Conservation (phyloP, 306 rosid species). For the Vigna trinervia region DNA sequence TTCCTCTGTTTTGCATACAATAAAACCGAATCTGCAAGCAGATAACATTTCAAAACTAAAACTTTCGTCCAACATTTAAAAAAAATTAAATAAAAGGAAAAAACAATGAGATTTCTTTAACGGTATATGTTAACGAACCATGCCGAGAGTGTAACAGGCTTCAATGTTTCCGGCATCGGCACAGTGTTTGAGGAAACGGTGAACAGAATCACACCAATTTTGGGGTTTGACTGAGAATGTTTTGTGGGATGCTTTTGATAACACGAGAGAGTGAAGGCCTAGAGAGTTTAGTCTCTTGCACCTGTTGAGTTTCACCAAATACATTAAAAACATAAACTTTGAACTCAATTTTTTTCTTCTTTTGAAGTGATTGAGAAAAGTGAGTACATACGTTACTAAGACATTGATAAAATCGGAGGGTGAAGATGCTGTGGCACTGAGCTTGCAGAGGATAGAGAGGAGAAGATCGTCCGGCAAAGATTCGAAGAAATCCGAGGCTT, state of each 20-base stretch:
- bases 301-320: conserved; percentile 51
- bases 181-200: conserved; percentile 78
- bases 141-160: conserved; percentile 92
- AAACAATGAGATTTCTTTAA: not conserved
- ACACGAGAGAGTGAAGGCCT: conserved; percentile 60
- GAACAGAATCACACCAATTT: conserved; percentile 84
- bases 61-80: not conserved
- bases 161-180: conserved; percentile 88
- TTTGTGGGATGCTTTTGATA: conserved; percentile 66
- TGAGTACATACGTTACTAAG: conserved; percentile 66
- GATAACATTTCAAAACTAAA: not conserved
- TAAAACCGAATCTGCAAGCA: conserved; percentile 86
- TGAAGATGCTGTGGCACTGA: conserved; percentile 60
- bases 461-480: conserved; percentile 80
- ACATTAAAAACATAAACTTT: not conserved
- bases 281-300: conserved; percentile 76
- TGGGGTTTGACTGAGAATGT: conserved; percentile 59
- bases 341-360: not conserved
- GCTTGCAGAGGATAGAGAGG: conserved; percentile 66
- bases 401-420: conserved; percentile 77
- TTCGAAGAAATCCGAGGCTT: conserved; percentile 57
- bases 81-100: not conserved
- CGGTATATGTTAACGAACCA: conserved; percentile 55
- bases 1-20: conserved; percentile 77
- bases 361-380: not conserved